These are phyloP conservation scores for Thelonectria blattea DNA, from an alignment of 2,329 filamentous ascomycete species.

Conservation along the genomic window DNA sequence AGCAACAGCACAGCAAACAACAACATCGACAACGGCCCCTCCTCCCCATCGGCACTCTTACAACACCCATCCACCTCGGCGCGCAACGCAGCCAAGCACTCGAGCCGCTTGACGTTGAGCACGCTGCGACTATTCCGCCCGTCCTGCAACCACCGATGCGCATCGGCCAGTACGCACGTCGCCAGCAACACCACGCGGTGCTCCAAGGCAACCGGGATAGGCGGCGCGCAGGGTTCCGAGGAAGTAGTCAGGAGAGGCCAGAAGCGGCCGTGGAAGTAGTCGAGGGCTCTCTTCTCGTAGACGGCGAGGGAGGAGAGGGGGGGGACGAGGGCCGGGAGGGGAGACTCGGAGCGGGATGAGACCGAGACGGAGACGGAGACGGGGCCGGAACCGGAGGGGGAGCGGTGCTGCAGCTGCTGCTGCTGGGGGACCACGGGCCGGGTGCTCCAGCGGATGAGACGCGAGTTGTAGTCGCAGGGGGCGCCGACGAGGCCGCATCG, in stretches of 20 bases:
- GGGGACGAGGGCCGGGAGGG: too few relatives aligned
- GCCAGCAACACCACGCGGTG: slow-evolving; percentile 43
- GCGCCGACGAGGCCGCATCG: slow-evolving; percentile 43
- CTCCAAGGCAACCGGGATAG: slow-evolving; percentile 40
- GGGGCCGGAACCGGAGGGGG: too few relatives aligned
- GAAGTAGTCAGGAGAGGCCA: too few relatives aligned
- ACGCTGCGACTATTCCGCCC: slow-evolving; percentile 37
- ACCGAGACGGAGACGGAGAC: slow-evolving; percentile 39
- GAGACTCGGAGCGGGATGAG: slow-evolving; percentile 33
- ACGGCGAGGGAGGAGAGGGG: slow-evolving; percentile 30
- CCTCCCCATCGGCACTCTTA: slow-evolving; percentile 33
- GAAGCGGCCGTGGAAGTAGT: slow-evolving; percentile 44
- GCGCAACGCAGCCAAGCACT: slow-evolving; percentile 42
- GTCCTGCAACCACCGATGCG: slow-evolving; percentile 41
- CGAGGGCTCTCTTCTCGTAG: slow-evolving; percentile 40
- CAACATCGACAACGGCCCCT: slow-evolving; percentile 40
- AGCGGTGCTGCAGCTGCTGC: too few relatives aligned
- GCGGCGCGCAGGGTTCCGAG: slow-evolving; percentile 39
- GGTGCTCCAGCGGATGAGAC: slow-evolving; percentile 51
- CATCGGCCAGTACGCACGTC: slow-evolving; percentile 42
- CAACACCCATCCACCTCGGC: slow-evolving; percentile 44
- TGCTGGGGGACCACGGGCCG: slow-evolving; percentile 19
- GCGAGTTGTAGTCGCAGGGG: slow-evolving; percentile 41
- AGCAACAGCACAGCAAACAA: slow-evolving; percentile 51
- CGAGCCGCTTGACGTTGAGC: slow-evolving; percentile 35